These are phyloP conservation scores for Tetramitus jugosus DNA, from an alignment of 208 protist species.

Conservation along the genomic window DNA sequence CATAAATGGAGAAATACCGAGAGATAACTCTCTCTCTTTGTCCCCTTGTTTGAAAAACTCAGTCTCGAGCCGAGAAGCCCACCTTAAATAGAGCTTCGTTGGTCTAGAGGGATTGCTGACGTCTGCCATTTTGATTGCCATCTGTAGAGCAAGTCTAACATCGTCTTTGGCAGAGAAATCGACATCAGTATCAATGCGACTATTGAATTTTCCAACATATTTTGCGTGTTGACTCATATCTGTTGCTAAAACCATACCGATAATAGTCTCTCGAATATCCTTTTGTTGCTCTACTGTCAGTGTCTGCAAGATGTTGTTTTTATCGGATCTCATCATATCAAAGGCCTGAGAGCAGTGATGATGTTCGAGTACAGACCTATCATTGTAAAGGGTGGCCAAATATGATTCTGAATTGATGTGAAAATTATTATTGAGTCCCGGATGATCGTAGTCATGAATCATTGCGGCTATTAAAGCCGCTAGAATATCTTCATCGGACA, in stretches of 20 bases:
- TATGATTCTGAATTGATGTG: conserved; percentile 54
- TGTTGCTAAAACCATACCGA: conserved; percentile 84
- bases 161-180: conserved; percentile 64
- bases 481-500: conserved; percentile 70
- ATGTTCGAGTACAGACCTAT: conserved; percentile 87
- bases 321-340: conserved; percentile 69
- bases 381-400: conserved; percentile 82
- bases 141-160: conserved; percentile 64
- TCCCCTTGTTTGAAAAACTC: conserved; percentile 89
- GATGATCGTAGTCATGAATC: conserved; percentile 91
- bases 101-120: conserved; percentile 81
- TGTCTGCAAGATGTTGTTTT: conserved; percentile 62
- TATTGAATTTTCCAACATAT: conserved; percentile 59
- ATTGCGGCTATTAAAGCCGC: conserved; percentile 72
- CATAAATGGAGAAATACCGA: conserved; percentile 84
- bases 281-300: conserved; percentile 63
- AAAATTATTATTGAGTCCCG: conserved; percentile 72
- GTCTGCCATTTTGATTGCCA: conserved; percentile 84
- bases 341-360: conserved; percentile 77
- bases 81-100: conserved; percentile 68
- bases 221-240: conserved; percentile 80
- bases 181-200: conserved; percentile 50
- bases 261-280: conserved; percentile 69
- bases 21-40: conserved; percentile 61
- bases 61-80: conserved; percentile 70